A percentile compares a stretch with the other conserved stretches of the same genome.
Evolutionary conservation across 306 rosid genomes (phyloP).

Genomic region (Prunus dulcis): DNA sequence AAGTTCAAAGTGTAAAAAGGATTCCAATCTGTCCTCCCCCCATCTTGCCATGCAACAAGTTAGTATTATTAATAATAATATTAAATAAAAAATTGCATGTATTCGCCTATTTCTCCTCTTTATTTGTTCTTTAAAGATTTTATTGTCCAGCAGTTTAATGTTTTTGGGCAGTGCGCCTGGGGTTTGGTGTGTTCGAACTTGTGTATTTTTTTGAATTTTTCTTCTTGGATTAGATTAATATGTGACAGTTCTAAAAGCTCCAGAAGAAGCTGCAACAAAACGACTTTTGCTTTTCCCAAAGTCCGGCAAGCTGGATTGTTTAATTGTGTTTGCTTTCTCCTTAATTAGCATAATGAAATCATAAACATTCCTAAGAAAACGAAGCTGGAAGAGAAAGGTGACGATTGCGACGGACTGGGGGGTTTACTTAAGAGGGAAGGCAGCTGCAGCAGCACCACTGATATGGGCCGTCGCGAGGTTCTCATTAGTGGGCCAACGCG

Average conservation of each 20-base stretch:
- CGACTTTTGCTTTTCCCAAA: neutral
- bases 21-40: constrained; percentile 12
- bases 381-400: neutral
- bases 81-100: neutral
- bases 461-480: neutral
- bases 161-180: neutral
- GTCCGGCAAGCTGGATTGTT: constrained; percentile 17
- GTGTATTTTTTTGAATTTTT: neutral
- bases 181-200: neutral
- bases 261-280: neutral
- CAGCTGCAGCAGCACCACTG: neutral
- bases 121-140: neutral
- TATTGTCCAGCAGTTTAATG: neutral
- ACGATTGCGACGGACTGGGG: neutral
- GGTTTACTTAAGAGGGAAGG: neutral
- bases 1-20: neutral
- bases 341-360: neutral
- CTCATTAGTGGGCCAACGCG: constrained; percentile 14
- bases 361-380: neutral
- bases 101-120: neutral
- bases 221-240: neutral
- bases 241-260: no score
- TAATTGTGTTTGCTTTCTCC: neutral
- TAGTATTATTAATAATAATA: neutral
- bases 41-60: constrained; percentile 1